Evolutionary conservation across 805 yeast genomes (phyloP), one percentile per base, ranked within the genome.

Genomic region (Cyberlindnera sargentensis): DNA sequence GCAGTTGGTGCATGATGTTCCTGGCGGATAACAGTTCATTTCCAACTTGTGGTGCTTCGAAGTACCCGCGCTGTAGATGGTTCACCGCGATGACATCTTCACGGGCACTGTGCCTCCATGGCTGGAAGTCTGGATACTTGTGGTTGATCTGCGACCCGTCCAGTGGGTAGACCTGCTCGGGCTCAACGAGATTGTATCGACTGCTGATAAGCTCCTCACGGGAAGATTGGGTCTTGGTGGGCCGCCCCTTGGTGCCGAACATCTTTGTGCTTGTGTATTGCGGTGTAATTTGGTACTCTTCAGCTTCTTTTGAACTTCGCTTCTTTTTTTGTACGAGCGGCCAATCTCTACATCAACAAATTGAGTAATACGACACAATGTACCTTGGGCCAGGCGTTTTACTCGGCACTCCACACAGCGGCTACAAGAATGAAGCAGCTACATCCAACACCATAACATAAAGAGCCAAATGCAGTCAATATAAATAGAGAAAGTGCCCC

Each of bases 1-100:
- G 47, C 26, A 48, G 48, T 41, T 48, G 61, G 15, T 68, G 66
- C 50, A 79, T 64, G 20, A 80, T 64, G 48, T 75, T 78, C 40
- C 88, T 66, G 2, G 88, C 90, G 0, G 87, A 75, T 39, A 81
- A 77, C 40, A 81, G 73, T 60, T 87, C 95, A 56, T 82, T 78
- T 32, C 70, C 58, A 2, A 82, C 86, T 24, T 61, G 61, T 2
- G 89, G 81, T 1, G 78, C 64, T 53, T 84, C 88, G 45, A 72
- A 73, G 50, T 72, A 79, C 6, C 96, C 96, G 53, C 82, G 79
- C 50, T 82, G 87, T 36, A 86, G 66, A 55, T 73, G 69, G 31
- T 67, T 72, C 40, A 73, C 69, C 54, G 82, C 72, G 26, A 77
- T 60, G 4, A 63, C 68, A 50, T 77, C 80, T 46, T 82, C 88